Evolutionary conservation across 768 basidiomycete species (phyloP).

Genomic region (Ramaria sp.): DNA sequence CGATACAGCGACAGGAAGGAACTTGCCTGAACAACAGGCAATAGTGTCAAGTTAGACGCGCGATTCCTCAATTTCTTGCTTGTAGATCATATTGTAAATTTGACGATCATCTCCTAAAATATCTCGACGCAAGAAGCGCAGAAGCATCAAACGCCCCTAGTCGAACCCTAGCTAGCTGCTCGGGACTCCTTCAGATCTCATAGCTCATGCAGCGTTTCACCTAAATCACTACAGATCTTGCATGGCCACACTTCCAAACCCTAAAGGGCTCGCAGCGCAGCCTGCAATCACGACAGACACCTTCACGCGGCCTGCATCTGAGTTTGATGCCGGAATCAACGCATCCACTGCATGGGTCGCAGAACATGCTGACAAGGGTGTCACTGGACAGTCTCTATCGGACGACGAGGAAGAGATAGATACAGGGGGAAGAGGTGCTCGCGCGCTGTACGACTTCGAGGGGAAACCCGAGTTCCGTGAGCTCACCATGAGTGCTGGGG

Average conservation of each 20-base stretch:
- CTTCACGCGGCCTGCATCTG: conserved; percentile 20
- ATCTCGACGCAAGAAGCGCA: too few relatives aligned
- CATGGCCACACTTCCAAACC: neutral
- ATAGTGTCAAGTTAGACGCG: too few relatives aligned
- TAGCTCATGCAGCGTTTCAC: neutral
- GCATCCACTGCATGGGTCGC: conserved; percentile 64
- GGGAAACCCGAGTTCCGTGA: conserved; percentile 70
- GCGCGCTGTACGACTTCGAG: conserved; percentile 64
- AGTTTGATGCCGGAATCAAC: conserved; percentile 72
- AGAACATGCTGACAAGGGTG: conserved; percentile 32
- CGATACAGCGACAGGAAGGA: too few relatives aligned
- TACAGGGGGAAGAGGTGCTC: conserved; percentile 37
- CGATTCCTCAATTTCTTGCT: too few relatives aligned
- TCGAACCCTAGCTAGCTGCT: too few relatives aligned
- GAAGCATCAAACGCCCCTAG: too few relatives aligned
- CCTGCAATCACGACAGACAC: conserved; percentile 10
- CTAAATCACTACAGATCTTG: neutral
- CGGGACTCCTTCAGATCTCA: too few relatives aligned
- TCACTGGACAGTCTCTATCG: conserved; percentile 34
- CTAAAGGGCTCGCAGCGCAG: conserved; percentile 8
- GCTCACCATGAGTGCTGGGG: conserved; percentile 56
- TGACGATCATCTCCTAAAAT: too few relatives aligned
- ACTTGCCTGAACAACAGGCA: too few relatives aligned
- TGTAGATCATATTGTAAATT: too few relatives aligned
- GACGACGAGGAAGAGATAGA: conserved; percentile 34